Evolutionary conservation across 140 eudicot species (phyloP), one percentile per base, ranked within the genome.

Genomic region (Oenanthe javanica): DNA sequence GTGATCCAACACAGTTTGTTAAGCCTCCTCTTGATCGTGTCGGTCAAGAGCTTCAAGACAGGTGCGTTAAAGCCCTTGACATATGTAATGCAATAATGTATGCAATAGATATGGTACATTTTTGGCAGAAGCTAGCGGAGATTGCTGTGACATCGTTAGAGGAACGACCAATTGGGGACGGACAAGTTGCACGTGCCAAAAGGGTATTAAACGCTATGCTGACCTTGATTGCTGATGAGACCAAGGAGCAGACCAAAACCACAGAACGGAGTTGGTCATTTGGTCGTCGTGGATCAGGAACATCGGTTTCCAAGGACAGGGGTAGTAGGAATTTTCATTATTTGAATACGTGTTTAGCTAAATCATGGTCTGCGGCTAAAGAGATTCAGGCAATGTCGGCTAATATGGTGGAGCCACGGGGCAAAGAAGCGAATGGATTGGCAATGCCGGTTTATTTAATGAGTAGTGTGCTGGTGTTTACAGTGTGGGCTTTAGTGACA

Each of bases 1-100:
- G 93, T 4, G 97, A 92, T 72, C 88, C 92, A 10, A 18, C 85
- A n/a, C 90, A 81, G 13, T 84, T 95, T 79, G 67, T 78, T 10
- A 90, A 90, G 69, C 89, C 99, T 0, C 99, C 97, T 5, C 88
- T 92, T n/a, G 99, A 95, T 40, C 93, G 93, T 1, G 76, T 90
- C 0, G 85, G 93, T 52, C 91, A 97, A 4, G 99, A 95, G 72
- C 87, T 92, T 43, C 80, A 90, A 5, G 99, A 92, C 14, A 88
- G 97, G 45, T 63, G 87, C 10, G 86, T 95, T 0, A 95, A 95
- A 78, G 93, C 99, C 6, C 85, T 95, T 1, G 99, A 95, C 76
- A 77, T 92, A 31, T 95, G 97, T 84, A 95, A 91, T 70, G 97
- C 97, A 19, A 55, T 91, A 46, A 86, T 85, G 7, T 88, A 89